These are phyloP conservation scores for Acer campestre DNA, from an alignment of 345 rosid genomes.

Conservation along the genomic window DNA sequence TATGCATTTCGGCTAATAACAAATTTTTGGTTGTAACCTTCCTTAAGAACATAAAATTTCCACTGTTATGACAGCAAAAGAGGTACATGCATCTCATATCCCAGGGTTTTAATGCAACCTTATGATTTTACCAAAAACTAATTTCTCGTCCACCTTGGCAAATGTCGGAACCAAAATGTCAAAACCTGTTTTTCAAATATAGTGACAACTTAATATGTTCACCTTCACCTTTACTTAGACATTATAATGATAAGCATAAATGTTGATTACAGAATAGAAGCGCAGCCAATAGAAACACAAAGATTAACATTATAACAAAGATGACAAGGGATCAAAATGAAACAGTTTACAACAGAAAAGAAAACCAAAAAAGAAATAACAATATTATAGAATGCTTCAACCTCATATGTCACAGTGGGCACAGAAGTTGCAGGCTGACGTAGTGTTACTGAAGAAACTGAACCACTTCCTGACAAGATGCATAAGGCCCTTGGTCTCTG, in stretches of 20 bases:
- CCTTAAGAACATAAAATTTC: neutral
- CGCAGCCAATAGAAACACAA: neutral
- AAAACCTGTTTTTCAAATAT: neutral
- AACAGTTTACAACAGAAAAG: neutral
- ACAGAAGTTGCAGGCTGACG: slow-evolving; percentile 74
- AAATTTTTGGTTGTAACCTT: neutral
- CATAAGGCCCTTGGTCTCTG: slow-evolving; percentile 92
- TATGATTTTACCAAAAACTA: neutral
- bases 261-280: neutral
- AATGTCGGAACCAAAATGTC: neutral
- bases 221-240: neutral
- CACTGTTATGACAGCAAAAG: neutral
- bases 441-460: slow-evolving; percentile 83
- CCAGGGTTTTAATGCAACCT: neutral
- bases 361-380: neutral
- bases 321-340: neutral
- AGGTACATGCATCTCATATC: neutral
- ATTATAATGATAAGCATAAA: neutral
- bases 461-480: slow-evolving; percentile 90
- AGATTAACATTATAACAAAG: neutral
- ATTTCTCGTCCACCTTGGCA: neutral
- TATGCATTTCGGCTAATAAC: neutral
- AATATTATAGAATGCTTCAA: slow-evolving; percentile 33
- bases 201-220: neutral
- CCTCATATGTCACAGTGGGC: slow-evolving; percentile 73